A percentile compares a stretch with the other conserved stretches of the same genome.
phyloP scores from a whole-genome alignment of 2,329 filamentous ascomycete genomes.

The Monosporascus sp. region DNA sequence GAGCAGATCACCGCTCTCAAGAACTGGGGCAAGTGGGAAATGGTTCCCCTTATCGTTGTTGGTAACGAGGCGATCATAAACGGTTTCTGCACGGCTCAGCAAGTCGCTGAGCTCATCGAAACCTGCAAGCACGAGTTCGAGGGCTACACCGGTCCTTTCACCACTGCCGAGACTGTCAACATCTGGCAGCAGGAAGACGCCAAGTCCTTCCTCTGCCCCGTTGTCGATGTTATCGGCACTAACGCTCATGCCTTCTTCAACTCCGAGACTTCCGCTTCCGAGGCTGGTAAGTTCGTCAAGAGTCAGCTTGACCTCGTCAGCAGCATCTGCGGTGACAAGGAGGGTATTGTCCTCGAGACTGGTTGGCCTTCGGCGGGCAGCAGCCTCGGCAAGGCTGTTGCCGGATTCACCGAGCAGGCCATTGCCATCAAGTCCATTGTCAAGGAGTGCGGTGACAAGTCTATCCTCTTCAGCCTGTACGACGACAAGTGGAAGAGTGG shows the following conservation, averaged over 20 bases:
- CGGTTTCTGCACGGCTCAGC: slow-evolving; percentile 56
- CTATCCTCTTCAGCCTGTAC: slow-evolving; percentile 76
- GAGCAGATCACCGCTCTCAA: slow-evolving; percentile 71
- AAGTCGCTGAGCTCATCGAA: slow-evolving; percentile 68
- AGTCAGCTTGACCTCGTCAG: slow-evolving; percentile 68
- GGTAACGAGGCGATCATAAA: slow-evolving; percentile 90
- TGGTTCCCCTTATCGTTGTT: slow-evolving; percentile 76
- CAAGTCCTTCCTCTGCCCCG: slow-evolving; percentile 57
- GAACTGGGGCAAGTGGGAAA: slow-evolving; percentile 67
- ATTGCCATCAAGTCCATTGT: slow-evolving; percentile 69
- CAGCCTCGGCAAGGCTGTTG: slow-evolving; percentile 68
- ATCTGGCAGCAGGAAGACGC: slow-evolving; percentile 65
- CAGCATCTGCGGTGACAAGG: slow-evolving; percentile 64
- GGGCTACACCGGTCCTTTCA: slow-evolving; percentile 71
- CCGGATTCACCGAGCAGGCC: slow-evolving; percentile 63
- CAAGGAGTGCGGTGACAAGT: slow-evolving; percentile 58
- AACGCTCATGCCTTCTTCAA: slow-evolving; percentile 98
- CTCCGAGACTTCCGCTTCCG: slow-evolving; percentile 52
- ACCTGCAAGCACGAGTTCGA: slow-evolving; percentile 62
- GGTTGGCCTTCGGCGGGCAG: slow-evolving; percentile 76
- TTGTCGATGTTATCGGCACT: slow-evolving; percentile 73
- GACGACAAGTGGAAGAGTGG: slow-evolving; percentile 79
- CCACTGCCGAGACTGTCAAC: slow-evolving; percentile 81
- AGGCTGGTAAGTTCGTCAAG: slow-evolving; percentile 73
- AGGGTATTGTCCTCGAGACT: slow-evolving; percentile 79